These are phyloP conservation scores for Nicotiana benthamiana DNA, from an alignment of 257 asterid species.

Conservation along the genomic window DNA sequence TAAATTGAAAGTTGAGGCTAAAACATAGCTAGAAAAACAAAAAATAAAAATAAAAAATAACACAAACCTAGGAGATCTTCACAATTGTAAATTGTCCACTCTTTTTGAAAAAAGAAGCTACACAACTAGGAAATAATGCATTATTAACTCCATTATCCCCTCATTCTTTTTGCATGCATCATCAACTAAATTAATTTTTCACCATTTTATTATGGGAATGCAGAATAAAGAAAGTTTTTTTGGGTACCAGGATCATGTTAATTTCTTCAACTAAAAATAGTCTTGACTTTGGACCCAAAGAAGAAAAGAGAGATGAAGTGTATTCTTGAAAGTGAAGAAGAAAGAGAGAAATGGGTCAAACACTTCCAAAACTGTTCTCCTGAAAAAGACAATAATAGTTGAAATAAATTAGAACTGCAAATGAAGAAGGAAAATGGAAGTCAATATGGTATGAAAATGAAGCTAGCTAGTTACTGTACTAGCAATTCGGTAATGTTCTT, in stretches of 20 bases:
- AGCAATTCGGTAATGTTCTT: neutral
- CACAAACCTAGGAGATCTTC: neutral
- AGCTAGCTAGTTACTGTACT: neutral
- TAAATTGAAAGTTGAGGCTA: constrained; percentile 18
- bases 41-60: neutral
- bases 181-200: neutral
- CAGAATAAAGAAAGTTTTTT: neutral
- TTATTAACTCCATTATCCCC: constrained; percentile 2
- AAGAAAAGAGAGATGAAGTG: neutral
- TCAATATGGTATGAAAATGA: neutral
- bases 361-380: constrained; percentile 14
- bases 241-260: neutral
- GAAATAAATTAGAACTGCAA: constrained; percentile 12
- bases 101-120: constrained; percentile 27
- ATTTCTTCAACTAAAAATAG: no score
- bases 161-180: neutral
- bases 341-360: constrained; percentile 16
- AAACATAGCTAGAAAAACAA: neutral
- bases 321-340: neutral
- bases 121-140: constrained; percentile 12
- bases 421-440: neutral
- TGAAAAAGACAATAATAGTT: constrained; percentile 12
- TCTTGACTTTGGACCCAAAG: no score
- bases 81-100: constrained; percentile 18
- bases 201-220: neutral